phyloP scores from a whole-genome alignment of 352 stramenopile genomes.

The Elongisporangium anandrum region DNA sequence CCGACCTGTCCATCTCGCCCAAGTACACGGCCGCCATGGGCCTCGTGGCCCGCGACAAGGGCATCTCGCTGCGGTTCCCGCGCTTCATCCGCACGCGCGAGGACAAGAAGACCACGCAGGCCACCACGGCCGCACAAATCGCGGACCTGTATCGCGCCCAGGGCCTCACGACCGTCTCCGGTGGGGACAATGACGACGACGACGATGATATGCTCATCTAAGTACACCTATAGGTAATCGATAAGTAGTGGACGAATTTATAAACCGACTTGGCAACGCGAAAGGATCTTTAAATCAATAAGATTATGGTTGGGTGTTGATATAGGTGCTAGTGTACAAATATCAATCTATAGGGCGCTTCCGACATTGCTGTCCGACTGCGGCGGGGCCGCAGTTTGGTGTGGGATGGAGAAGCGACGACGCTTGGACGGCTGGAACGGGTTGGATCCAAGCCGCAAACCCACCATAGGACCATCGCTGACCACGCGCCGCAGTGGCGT shows the following conservation, averaged over 20 bases:
- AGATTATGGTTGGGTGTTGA: not conserved
- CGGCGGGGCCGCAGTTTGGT: not conserved
- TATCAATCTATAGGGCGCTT: not conserved
- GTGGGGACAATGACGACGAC: slow-evolving; percentile 45
- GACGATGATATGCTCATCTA: slow-evolving; percentile 82
- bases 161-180: slow-evolving; percentile 56
- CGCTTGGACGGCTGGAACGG: slow-evolving; percentile 5
- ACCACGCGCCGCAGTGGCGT: slow-evolving; percentile 12
- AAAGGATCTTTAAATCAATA: not conserved
- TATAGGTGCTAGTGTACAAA: not conserved
- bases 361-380: not conserved
- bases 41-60: slow-evolving; percentile 87
- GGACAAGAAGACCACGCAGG: slow-evolving; percentile 96
- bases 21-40: slow-evolving; percentile 96
- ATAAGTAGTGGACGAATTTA: slow-evolving; percentile 6
- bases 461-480: slow-evolving; percentile 13
- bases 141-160: slow-evolving; percentile 79
- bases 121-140: slow-evolving; percentile 94
- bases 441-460: slow-evolving; percentile 1
- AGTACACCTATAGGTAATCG: slow-evolving; percentile 6
- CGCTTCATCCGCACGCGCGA: slow-evolving; percentile 96
- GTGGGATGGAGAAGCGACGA: not conserved
- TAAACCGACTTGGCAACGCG: not conserved
- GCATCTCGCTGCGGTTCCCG: slow-evolving; percentile 98
- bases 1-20: slow-evolving; percentile 97